phyloP scores from a whole-genome alignment of 495 filamentous ascomycete genomes.

The Penicillium mononematosum region DNA sequence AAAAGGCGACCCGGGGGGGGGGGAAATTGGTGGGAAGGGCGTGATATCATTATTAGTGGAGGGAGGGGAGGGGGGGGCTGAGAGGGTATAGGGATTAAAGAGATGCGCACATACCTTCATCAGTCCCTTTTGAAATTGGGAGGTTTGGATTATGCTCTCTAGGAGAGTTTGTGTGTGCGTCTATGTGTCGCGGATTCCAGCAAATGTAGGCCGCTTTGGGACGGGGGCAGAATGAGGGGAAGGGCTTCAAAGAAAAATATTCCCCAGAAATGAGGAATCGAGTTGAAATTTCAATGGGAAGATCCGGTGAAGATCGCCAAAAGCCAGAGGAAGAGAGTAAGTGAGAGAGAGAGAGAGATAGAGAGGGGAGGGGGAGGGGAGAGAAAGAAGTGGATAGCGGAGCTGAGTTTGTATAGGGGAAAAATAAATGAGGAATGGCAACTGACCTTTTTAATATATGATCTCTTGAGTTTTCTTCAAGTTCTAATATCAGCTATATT shows the following conservation, averaged over 20 bases:
- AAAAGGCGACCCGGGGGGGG: conserved; percentile 10
- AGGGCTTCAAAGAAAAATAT: neutral
- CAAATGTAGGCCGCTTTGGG: conserved; percentile 10
- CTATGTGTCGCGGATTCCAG: conserved; percentile 27
- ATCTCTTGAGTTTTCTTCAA: neutral
- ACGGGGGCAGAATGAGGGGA: conserved; percentile 5
- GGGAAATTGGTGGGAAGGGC: conserved; percentile 10
- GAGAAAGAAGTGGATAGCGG: conserved; percentile 25
- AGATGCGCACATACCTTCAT: conserved; percentile 33
- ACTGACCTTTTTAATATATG: neutral
- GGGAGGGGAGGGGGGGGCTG: conserved; percentile 9
- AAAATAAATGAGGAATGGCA: conserved; percentile 18
- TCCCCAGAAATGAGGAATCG: neutral
- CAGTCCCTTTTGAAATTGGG: conserved; percentile 30
- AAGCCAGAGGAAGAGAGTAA: conserved; percentile 8
- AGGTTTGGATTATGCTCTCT: conserved; percentile 9
- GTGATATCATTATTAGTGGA: conserved; percentile 31
- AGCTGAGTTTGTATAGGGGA: conserved; percentile 20
- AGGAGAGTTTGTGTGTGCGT: conserved; percentile 26
- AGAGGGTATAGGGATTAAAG: conserved; percentile 5
- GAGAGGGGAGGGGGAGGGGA: conserved; percentile 17
- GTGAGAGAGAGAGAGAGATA: conserved; percentile 17
- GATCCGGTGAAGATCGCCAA: conserved; percentile 12
- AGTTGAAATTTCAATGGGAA: neutral
- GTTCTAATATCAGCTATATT: neutral